phyloP scores from a whole-genome alignment of 1,284 basidiomycete genomes.

The Moesziomyces sp. region DNA sequence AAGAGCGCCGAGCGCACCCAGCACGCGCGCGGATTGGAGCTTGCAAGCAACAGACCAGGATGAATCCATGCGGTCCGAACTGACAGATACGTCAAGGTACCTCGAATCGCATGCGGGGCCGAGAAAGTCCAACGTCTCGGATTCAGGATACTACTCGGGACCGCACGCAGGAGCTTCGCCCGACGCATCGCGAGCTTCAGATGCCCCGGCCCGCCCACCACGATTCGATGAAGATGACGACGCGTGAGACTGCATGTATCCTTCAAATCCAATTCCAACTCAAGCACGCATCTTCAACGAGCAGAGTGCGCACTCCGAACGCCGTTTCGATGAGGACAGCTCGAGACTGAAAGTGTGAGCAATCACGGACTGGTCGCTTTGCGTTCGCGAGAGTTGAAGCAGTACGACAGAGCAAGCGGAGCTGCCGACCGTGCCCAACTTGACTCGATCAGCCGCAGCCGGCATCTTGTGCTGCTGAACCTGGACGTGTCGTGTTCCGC shows the following conservation, averaged over 20 bases:
- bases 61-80: constrained; percentile 16
- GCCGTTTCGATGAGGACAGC: no score
- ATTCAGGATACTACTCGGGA: constrained; percentile 34
- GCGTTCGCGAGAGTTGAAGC: no score
- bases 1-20: background rate
- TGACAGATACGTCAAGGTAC: background rate
- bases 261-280: no score
- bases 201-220: constrained; percentile 21
- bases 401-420: no score
- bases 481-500: no score
- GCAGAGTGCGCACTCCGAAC: no score
- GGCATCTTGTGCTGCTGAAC: no score
- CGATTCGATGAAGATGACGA: constrained; percentile 36
- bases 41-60: constrained; percentile 1
- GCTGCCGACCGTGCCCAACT: no score
- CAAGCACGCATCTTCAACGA: no score
- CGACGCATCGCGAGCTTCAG: constrained; percentile 1
- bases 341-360: no score
- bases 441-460: no score
- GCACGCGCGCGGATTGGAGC: background rate
- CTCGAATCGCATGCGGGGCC: background rate
- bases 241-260: background rate
- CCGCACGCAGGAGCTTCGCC: constrained; percentile 1
- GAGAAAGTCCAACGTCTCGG: constrained; percentile 33
- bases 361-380: no score